Evolutionary conservation across 495 filamentous ascomycete genomes (phyloP), one percentile per base, ranked within the genome.

Genomic region (Aspergillus sclerotioniger): DNA sequence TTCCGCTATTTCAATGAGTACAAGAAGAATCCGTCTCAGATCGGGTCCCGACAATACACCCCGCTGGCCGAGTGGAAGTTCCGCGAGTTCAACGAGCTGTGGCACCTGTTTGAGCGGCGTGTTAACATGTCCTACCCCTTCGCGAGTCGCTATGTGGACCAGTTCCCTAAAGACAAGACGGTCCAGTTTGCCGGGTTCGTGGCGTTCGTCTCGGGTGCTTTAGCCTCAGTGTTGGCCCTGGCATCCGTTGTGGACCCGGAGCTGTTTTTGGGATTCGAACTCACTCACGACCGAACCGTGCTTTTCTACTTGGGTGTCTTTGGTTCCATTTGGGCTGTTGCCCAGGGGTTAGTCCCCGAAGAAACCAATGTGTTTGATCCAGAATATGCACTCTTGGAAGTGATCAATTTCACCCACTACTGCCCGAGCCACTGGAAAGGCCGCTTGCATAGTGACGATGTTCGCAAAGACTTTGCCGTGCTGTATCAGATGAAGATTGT

Each of bases 41-140:
- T 91, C 33, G 88, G 88, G 15, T 87, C 90, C 20, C 86, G 94
- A 13, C 87, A 89, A 62, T 98, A 96, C 64, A 97, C 92, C 2
- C 90, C 92, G 2, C 82, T 96, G 49, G 94, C 95, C 2, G 89
- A 95, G 69, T 98, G 94, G 95, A 97, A 96, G 64, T 97, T 98
- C 58, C 88, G 94, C 50, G 93, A 98, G 70, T 98, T 98, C 79
- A 98, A 98, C 64, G 94, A 98, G 69, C 82, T 98, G 0, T 87
- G 86, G 61, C 94, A 98, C 75, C 76, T 98, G 1, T 98, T 96
- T 64, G 82, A 91, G 59, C 88, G 91, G 56, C 85, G 94, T 12
- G 80, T 89, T 53, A 91, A 96, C 62, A 94, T 97, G 90, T 96
- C 95, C 6, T 91, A 92, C 63, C 93, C 93, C 0, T 96, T 88